phyloP scores from a whole-genome alignment of 179 eudicot species.

The Beta lomatogona region DNA sequence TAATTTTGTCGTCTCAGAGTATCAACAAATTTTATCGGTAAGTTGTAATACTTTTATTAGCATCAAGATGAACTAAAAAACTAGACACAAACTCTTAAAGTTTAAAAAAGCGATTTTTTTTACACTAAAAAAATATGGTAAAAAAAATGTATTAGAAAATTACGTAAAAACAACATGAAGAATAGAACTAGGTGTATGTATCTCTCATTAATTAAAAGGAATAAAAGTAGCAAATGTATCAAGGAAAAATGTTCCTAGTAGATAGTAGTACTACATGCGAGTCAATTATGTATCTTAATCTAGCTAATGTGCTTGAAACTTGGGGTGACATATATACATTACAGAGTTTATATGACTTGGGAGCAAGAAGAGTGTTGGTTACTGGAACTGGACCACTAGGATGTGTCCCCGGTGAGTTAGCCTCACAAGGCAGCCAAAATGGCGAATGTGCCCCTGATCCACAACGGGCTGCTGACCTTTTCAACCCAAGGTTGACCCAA shows the following conservation, averaged over 20 bases:
- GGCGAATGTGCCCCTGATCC: slow-evolving; percentile 41
- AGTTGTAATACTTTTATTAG: not conserved
- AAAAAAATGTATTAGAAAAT: too few relatives aligned
- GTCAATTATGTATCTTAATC: not conserved
- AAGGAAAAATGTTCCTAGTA: too few relatives aligned
- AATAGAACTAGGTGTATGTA: too few relatives aligned
- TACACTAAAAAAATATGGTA: too few relatives aligned
- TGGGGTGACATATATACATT: too few relatives aligned
- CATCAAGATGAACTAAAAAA: too few relatives aligned
- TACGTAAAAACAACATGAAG: too few relatives aligned
- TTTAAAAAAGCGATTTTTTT: too few relatives aligned
- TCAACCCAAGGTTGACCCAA: slow-evolving; percentile 34
- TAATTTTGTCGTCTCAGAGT: slow-evolving; percentile 37
- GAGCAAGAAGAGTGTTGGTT: slow-evolving; percentile 45
- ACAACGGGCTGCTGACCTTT: slow-evolving; percentile 36
- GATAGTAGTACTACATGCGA: too few relatives aligned
- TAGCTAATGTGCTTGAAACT: not conserved
- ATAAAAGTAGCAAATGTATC: too few relatives aligned
- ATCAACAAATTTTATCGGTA: slow-evolving; percentile 33
- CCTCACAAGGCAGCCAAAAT: slow-evolving; percentile 23
- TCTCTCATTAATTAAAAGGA: too few relatives aligned
- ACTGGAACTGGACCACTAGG: slow-evolving; percentile 53
- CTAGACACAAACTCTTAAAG: too few relatives aligned
- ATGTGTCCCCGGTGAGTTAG: slow-evolving; percentile 47
- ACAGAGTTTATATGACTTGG: slow-evolving; percentile 45